phyloP scores from a whole-genome alignment of 768 basidiomycete species.

The Rhizopogon vesiculosus region DNA sequence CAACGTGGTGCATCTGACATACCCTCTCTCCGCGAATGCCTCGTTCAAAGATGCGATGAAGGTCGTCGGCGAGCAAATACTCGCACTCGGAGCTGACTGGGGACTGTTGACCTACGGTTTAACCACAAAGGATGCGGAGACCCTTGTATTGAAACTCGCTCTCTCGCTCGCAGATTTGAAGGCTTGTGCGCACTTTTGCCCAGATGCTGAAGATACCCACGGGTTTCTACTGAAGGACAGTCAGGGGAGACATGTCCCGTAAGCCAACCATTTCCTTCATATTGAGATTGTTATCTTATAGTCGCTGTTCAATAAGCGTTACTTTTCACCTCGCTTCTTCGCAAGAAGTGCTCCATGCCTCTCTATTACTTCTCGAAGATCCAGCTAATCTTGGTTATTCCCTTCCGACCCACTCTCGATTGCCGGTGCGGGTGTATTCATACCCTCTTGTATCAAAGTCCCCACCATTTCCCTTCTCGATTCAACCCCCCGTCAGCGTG shows the following conservation, averaged over 20 bases:
- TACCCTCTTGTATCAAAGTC: conserved; percentile 31
- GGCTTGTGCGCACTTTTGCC: conserved; percentile 34
- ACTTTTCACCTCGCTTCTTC: conserved; percentile 31
- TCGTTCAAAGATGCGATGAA: conserved; percentile 15
- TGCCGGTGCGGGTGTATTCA: conserved; percentile 26
- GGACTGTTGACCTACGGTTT: conserved; percentile 30
- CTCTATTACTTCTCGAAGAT: conserved; percentile 21
- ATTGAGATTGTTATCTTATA: not conserved
- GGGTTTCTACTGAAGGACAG: conserved; percentile 22
- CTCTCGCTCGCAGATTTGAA: conserved; percentile 11
- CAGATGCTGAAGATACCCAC: conserved; percentile 17
- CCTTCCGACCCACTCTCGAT: conserved; percentile 19
- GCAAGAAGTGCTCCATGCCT: conserved; percentile 30
- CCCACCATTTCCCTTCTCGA: conserved; percentile 34
- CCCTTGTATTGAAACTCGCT: conserved; percentile 6
- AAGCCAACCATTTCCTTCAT: conserved; percentile 1
- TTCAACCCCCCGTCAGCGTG: conserved; percentile 24
- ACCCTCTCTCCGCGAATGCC: conserved; percentile 12
- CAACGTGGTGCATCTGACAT: conserved; percentile 26
- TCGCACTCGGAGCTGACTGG: conserved; percentile 13
- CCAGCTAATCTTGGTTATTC: conserved; percentile 14
- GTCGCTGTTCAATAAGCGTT: conserved; percentile 19
- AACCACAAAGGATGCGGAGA: conserved; percentile 16
- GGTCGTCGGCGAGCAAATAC: conserved; percentile 11
- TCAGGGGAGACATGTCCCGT: conserved; percentile 25